Conservation (phyloP, 352 stramenopile genomes). For the Poterioochromonas sp. region DNA sequence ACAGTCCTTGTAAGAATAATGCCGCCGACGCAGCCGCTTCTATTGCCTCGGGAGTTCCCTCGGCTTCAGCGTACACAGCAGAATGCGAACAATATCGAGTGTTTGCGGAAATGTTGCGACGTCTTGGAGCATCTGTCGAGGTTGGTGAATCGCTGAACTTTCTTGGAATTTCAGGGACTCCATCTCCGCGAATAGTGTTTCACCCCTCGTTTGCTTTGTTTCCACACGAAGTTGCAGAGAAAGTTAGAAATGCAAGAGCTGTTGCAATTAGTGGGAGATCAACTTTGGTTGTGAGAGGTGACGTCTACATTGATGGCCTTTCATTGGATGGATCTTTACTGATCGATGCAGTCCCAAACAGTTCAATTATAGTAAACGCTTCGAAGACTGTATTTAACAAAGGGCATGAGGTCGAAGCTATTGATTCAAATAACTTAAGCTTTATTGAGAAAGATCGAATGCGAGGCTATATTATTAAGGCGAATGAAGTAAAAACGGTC, state of each 20-base stretch:
- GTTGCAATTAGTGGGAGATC: background rate
- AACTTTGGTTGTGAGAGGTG: background rate
- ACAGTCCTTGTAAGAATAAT: slow-evolving; percentile 75
- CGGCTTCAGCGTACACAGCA: slow-evolving; percentile 51
- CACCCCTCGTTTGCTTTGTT: slow-evolving; percentile 50
- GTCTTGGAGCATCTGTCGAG: slow-evolving; percentile 49
- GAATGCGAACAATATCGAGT: slow-evolving; percentile 58
- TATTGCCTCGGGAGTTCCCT: slow-evolving; percentile 44
- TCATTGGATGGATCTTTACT: background rate
- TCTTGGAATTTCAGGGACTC: slow-evolving; percentile 47
- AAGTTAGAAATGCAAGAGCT: too few species aligned
- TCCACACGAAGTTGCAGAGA: slow-evolving; percentile 51
- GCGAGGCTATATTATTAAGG: background rate
- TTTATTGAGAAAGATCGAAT: background rate
- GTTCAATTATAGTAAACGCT: background rate
- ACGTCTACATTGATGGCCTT: background rate
- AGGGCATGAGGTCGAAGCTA: background rate
- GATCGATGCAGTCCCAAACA: background rate
- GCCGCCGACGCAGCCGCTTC: slow-evolving; percentile 49
- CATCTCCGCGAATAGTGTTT: slow-evolving; percentile 52
- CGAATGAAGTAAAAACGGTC: background rate
- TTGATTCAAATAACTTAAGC: too few species aligned
- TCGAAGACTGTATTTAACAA: background rate
- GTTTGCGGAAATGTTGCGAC: slow-evolving; percentile 47
- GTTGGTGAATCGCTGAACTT: slow-evolving; percentile 29